Percentiles rank a stretch among this genome's conserved stretches.
Evolutionary conservation across 1,284 basidiomycete genomes (phyloP).

Genomic region (Singerocomus rubriflavus): DNA sequence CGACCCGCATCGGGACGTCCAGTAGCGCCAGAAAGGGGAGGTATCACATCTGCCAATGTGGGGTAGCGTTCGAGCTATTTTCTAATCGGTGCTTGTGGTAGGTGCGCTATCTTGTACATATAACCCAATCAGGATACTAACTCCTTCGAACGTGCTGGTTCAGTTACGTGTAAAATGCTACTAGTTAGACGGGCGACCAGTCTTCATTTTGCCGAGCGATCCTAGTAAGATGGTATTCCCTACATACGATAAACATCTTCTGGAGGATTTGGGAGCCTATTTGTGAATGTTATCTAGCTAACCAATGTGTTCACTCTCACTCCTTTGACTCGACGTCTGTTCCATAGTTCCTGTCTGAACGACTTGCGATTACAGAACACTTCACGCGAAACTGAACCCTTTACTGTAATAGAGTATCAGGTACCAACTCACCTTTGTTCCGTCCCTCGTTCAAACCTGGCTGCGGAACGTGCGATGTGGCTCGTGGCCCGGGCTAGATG

Average conservation of each 20-base stretch:
- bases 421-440: too few relatives aligned
- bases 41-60: background rate
- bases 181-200: background rate
- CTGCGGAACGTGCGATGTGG: too few relatives aligned
- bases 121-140: slow-evolving; percentile 8
- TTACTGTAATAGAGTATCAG: background rate
- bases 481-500: too few relatives aligned
- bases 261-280: background rate
- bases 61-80: slow-evolving; percentile 14
- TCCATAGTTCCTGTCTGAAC: background rate
- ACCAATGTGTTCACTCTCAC: background rate
- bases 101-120: slow-evolving; percentile 6
- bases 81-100: slow-evolving; percentile 5
- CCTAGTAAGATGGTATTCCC: background rate
- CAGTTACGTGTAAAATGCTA: slow-evolving; percentile 11
- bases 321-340: background rate
- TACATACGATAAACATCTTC: slow-evolving; percentile 7
- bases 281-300: slow-evolving; percentile 11
- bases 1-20: slow-evolving; percentile 4
- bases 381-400: background rate
- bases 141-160: slow-evolving; percentile 7
- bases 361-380: background rate
- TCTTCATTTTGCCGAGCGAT: background rate
- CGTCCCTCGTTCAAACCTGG: too few relatives aligned
- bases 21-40: slow-evolving; percentile 11